Percentiles rank a stretch among this genome's conserved stretches.
Evolutionary conservation across 352 stramenopile species (phyloP).

Genomic region (Peronospora belbahrii): DNA sequence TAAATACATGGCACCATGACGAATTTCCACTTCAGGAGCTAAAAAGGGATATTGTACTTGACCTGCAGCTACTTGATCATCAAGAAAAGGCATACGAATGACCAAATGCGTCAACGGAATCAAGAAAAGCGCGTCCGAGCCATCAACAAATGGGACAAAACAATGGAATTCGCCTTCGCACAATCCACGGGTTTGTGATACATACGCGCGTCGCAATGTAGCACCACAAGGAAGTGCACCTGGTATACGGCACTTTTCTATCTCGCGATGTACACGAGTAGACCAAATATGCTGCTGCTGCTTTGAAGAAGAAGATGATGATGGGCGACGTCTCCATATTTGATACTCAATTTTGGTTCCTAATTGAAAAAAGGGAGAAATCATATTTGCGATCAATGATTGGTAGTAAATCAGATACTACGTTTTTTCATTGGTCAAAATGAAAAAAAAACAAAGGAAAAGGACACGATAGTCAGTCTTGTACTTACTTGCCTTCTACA

Average conservation of each 20-base stretch:
- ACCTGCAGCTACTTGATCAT: conserved; percentile 15
- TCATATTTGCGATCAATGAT: conserved; percentile 6
- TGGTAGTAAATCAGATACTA: conserved; percentile 1
- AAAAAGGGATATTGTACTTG: conserved; percentile 55
- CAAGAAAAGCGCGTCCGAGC: conserved; percentile 56
- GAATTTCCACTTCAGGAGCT: conserved; percentile 40
- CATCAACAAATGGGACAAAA: conserved; percentile 67
- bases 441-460: not conserved
- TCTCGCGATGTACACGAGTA: conserved; percentile 59
- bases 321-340: conserved; percentile 17
- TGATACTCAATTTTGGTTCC: no score
- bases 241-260: conserved; percentile 50
- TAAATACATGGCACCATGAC: conserved; percentile 42
- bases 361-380: conserved; percentile 6
- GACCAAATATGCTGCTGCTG: conserved; percentile 67
- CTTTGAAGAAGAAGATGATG: conserved; percentile 13
- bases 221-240: conserved; percentile 32
- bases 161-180: conserved; percentile 59
- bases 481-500: conserved; percentile 14
- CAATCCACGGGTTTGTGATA: conserved; percentile 41
- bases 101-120: conserved; percentile 51
- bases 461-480: not conserved
- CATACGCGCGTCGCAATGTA: conserved; percentile 32
- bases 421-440: conserved; percentile 10
- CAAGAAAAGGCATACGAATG: conserved; percentile 51